These are phyloP conservation scores for Lolium rigidum DNA, from an alignment of 176 grass and related monocot species.

Conservation along the genomic window DNA sequence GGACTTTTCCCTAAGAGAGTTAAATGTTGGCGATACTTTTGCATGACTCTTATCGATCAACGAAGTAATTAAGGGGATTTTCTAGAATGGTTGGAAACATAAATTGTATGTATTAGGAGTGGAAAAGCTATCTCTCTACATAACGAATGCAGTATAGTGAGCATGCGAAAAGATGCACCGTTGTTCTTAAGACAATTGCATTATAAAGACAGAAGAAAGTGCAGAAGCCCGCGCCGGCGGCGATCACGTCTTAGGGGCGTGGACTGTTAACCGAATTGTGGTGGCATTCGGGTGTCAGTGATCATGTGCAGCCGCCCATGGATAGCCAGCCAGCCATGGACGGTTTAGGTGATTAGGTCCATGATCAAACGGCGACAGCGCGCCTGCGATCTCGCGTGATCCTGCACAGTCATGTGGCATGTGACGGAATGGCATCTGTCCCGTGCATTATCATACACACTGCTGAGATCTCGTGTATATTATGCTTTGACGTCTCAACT, in stretches of 20 bases:
- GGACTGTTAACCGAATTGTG: neutral
- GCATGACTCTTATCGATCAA: no score
- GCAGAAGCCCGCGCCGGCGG: no score
- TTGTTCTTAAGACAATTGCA: no score
- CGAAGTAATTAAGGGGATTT: no score
- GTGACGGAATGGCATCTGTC: neutral
- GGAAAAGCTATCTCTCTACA: no score
- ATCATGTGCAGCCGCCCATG: neutral
- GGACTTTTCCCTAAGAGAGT: no score
- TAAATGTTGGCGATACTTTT: no score
- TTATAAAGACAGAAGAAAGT: no score
- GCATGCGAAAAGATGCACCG: no score
- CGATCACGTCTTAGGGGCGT: neutral
- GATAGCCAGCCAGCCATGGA: neutral
- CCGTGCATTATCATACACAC: neutral
- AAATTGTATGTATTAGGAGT: no score
- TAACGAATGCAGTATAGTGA: no score
- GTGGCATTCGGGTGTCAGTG: neutral
- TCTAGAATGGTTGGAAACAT: no score
- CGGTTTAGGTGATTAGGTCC: neutral
- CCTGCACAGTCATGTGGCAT: neutral
- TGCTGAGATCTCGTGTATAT: neutral
- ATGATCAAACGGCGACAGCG: neutral
- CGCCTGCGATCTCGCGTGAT: neutral
- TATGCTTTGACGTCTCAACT: neutral